Conservation (phyloP, 768 basidiomycete species). For the Phylloporus sp. region DNA sequence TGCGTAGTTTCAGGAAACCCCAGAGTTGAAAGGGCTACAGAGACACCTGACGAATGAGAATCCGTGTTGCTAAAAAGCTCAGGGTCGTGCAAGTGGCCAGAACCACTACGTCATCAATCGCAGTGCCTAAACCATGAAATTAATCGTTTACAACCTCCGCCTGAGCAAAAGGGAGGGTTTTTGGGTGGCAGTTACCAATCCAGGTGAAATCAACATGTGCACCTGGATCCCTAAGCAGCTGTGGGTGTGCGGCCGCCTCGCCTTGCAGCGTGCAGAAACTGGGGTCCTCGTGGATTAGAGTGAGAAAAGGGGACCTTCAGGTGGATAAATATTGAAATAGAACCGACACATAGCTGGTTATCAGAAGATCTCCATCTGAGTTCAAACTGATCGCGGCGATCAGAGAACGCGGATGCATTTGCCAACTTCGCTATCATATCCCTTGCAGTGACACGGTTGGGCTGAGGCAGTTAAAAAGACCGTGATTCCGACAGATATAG, state of each 20-base stretch:
- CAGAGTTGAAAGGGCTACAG: neutral
- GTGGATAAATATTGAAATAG: neutral
- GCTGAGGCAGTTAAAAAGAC: neutral
- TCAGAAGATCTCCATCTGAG: neutral
- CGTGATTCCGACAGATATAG: too few relatives aligned
- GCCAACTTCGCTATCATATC: too few relatives aligned
- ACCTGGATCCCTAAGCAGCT: neutral
- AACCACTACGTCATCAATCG: conserved; percentile 9
- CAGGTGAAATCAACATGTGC: conserved; percentile 4
- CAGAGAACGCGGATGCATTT: neutral
- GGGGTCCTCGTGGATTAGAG: conserved; percentile 9
- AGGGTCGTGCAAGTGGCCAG: conserved; percentile 9
- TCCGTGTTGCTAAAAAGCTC: neutral
- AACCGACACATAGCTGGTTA: neutral
- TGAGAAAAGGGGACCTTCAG: neutral
- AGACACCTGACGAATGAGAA: neutral
- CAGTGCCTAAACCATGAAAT: conserved; percentile 3
- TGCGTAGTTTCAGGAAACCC: neutral
- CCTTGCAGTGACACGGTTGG: too few relatives aligned
- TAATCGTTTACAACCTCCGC: conserved; percentile 3
- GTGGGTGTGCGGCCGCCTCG: neutral
- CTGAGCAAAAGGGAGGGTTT: conserved; percentile 1
- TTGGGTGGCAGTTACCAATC: conserved; percentile 12
- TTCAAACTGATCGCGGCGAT: neutral
- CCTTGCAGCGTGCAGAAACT: conserved; percentile 5